Conservation (phyloP, 495 filamentous ascomycete genomes). For the Penicillium parvum region DNA sequence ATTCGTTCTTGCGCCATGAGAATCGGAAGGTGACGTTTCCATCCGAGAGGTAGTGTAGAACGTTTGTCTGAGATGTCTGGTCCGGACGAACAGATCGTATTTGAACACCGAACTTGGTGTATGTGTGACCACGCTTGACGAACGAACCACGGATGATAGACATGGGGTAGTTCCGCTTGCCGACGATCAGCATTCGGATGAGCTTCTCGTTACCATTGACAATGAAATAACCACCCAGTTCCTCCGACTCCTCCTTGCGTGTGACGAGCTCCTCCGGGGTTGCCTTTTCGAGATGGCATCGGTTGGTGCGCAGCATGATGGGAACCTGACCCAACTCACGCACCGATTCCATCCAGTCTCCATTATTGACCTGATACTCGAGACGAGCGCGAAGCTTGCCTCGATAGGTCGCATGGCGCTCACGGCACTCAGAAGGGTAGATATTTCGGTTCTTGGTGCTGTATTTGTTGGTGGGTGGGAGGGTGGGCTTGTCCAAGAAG, state of each 20-base stretch:
- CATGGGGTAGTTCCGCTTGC: constrained; percentile 87
- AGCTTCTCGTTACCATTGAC: constrained; percentile 75
- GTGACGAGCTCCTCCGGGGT: constrained; percentile 76
- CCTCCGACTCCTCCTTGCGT: constrained; percentile 88
- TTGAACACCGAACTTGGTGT: constrained; percentile 85
- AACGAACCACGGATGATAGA: constrained; percentile 89
- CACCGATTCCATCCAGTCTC: constrained; percentile 70
- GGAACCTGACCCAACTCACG: constrained; percentile 85
- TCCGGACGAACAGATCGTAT: constrained; percentile 89
- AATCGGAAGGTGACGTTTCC: constrained; percentile 96
- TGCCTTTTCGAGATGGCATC: constrained; percentile 83
- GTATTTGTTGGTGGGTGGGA: constrained; percentile 77
- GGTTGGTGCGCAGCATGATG: constrained; percentile 89
- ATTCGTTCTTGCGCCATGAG: constrained; percentile 97
- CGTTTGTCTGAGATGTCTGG: constrained; percentile 95
- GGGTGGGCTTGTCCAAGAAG: constrained; percentile 67
- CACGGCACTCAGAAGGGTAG: constrained; percentile 87
- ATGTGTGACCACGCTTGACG: constrained; percentile 73
- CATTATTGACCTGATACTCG: constrained; percentile 80
- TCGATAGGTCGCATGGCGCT: constrained; percentile 87
- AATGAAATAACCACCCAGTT: constrained; percentile 86
- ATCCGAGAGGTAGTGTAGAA: constrained; percentile 90
- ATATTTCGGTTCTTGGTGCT: constrained; percentile 73
- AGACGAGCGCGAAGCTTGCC: constrained; percentile 77
- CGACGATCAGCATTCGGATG: constrained; percentile 85